A percentile compares a stretch with the other conserved stretches of the same genome.
These are phyloP conservation scores for Sindora glabra DNA, from an alignment of 306 rosid species.

Conservation along the genomic window DNA sequence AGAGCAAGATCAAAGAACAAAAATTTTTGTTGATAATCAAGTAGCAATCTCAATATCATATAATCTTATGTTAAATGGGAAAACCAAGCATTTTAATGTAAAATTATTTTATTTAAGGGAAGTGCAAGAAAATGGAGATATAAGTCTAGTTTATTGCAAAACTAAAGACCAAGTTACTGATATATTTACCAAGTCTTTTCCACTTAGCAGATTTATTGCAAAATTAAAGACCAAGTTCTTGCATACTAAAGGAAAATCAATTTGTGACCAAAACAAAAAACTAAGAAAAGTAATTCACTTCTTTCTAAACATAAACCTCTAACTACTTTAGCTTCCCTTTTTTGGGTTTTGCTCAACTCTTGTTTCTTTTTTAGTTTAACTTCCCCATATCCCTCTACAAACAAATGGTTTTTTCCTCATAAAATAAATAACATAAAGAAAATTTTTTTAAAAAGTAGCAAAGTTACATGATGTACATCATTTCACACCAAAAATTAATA, in stretches of 20 bases:
- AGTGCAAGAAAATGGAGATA: no score
- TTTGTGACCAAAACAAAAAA: constrained; percentile 6
- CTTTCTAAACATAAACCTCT: constrained; percentile 42
- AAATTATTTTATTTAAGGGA: no score
- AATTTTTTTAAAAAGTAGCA: not conserved
- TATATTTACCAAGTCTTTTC: constrained; percentile 50
- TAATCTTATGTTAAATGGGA: no score
- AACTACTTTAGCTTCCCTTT: constrained; percentile 58
- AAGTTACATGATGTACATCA: no score
- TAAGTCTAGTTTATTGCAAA: no score
- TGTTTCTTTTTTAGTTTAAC: constrained; percentile 29
- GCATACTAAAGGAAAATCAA: constrained; percentile 18
- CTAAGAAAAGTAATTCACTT: constrained; percentile 4
- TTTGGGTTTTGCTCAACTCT: constrained; percentile 62
- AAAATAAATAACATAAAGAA: not conserved
- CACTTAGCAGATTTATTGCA: no score
- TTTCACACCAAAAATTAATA: no score
- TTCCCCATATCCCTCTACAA: constrained; percentile 30
- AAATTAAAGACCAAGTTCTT: no score
- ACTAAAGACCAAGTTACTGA: no score
- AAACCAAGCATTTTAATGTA: no score
- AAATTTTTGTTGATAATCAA: not conserved
- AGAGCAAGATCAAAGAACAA: not conserved
- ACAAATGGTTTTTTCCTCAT: not conserved
- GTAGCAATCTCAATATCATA: no score